Evolutionary conservation across 2,329 filamentous ascomycete genomes (phyloP).

Genomic region (Penicillium vulpinum): DNA sequence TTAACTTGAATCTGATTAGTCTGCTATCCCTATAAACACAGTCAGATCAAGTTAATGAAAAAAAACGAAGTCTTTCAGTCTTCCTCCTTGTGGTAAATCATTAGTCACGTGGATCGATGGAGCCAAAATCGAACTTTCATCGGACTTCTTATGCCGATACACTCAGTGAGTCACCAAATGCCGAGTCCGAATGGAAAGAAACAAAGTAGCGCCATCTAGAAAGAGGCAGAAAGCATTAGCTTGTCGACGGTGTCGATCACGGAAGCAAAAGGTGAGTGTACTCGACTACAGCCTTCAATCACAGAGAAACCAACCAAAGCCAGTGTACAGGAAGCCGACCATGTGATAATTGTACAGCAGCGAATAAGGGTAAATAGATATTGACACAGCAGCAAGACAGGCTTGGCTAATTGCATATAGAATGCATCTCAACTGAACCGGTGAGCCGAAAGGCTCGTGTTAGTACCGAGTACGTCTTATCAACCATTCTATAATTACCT

Average conservation of each 20-base stretch:
- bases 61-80: background rate
- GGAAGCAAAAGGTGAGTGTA: conserved; percentile 12
- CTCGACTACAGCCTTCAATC: background rate
- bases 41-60: background rate
- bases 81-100: background rate
- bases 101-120: background rate
- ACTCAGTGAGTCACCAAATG: background rate
- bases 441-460: conserved; percentile 6
- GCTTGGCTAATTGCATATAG: background rate
- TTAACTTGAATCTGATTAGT: background rate
- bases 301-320: background rate
- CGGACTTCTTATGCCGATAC: conserved; percentile 1
- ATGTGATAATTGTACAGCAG: conserved; percentile 13
- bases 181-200: conserved; percentile 5
- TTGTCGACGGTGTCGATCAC: conserved; percentile 14
- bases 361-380: conserved; percentile 2
- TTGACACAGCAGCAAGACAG: background rate
- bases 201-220: background rate
- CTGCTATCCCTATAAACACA: background rate
- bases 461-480: conserved; percentile 6
- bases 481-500: background rate
- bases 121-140: background rate
- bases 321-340: conserved; percentile 13
- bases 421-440: conserved; percentile 10
- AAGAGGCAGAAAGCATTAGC: conserved; percentile 12